phyloP scores from a whole-genome alignment of 805 yeast genomes.

The Wickerhamomyces sydowiorum region DNA sequence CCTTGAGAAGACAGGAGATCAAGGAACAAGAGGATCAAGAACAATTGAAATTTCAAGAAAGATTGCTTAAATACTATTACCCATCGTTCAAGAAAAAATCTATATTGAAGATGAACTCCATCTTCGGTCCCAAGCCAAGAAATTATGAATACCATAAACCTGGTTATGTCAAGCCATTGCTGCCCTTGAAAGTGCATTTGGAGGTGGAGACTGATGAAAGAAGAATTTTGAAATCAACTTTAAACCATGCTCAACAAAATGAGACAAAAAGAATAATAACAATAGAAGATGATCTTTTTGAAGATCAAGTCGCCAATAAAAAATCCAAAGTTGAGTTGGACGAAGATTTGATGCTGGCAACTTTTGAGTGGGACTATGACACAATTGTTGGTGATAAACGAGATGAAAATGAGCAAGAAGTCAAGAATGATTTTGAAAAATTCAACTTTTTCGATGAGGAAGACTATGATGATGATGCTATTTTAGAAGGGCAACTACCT shows the following conservation, averaged over 20 bases:
- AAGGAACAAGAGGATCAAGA: conserved; percentile 18
- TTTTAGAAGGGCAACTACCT: conserved; percentile 62
- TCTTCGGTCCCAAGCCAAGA: conserved; percentile 60
- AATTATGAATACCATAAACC: conserved; percentile 43
- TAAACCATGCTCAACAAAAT: conserved; percentile 8
- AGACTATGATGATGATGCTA: conserved; percentile 60
- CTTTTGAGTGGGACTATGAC: conserved; percentile 77
- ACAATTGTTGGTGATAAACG: conserved; percentile 43
- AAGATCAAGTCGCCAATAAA: conserved; percentile 9
- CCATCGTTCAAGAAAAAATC: conserved; percentile 56
- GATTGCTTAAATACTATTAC: conserved; percentile 41
- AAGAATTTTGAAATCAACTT: conserved; percentile 38
- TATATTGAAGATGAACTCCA: conserved; percentile 56
- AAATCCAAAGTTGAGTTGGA: conserved; percentile 17
- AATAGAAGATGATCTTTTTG: conserved; percentile 11
- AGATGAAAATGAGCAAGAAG: not conserved
- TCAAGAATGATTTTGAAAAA: conserved; percentile 1
- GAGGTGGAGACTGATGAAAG: conserved; percentile 62
- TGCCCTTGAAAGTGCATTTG: conserved; percentile 54
- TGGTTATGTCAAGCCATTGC: conserved; percentile 22
- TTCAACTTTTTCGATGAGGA: conserved; percentile 27
- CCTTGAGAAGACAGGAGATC: conserved; percentile 3
- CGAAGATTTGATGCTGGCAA: conserved; percentile 56
- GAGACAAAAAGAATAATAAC: conserved; percentile 11
- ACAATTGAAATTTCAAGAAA: conserved; percentile 22